Conservation (phyloP, 371 early-diverging fungal genomes). For the Lichtheimia hyalospora region DNA sequence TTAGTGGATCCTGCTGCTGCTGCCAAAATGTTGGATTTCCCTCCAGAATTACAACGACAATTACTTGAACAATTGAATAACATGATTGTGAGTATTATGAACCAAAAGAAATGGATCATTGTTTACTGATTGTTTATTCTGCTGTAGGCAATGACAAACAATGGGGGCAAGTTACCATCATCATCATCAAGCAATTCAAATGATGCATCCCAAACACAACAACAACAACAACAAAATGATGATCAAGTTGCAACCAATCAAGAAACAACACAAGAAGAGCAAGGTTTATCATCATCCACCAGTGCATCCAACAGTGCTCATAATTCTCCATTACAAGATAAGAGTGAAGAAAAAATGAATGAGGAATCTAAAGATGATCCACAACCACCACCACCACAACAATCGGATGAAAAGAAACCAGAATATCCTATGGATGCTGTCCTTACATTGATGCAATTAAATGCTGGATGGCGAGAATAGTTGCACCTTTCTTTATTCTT, state of each 20-base stretch:
- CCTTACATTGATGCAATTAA: slow-evolving; percentile 48
- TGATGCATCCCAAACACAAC: too few species aligned
- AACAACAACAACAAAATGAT: too few species aligned
- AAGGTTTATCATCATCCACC: neutral
- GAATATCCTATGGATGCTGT: slow-evolving; percentile 54
- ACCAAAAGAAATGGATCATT: neutral
- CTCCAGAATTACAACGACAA: slow-evolving; percentile 45
- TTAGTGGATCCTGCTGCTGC: slow-evolving; percentile 39
- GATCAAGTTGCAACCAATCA: too few species aligned
- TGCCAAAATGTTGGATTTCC: slow-evolving; percentile 40
- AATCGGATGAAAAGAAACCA: slow-evolving; percentile 27
- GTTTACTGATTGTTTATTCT: too few species aligned
- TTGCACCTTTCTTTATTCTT: too few species aligned
- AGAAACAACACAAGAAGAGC: too few species aligned
- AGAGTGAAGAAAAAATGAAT: slow-evolving; percentile 1
- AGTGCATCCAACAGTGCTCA: slow-evolving; percentile 23
- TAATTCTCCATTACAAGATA: slow-evolving; percentile 20
- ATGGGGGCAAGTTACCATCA: slow-evolving; percentile 16
- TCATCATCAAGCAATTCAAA: slow-evolving; percentile 1
- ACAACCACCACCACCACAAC: too few species aligned
- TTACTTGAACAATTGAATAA: slow-evolving; percentile 46
- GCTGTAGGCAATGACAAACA: slow-evolving; percentile 17
- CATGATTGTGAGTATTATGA: slow-evolving; percentile 31
- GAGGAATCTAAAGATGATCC: neutral
- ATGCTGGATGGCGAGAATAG: slow-evolving; percentile 47